These are phyloP conservation scores for Termitomyces sp. DNA, from an alignment of 768 basidiomycete species.

Conservation along the genomic window DNA sequence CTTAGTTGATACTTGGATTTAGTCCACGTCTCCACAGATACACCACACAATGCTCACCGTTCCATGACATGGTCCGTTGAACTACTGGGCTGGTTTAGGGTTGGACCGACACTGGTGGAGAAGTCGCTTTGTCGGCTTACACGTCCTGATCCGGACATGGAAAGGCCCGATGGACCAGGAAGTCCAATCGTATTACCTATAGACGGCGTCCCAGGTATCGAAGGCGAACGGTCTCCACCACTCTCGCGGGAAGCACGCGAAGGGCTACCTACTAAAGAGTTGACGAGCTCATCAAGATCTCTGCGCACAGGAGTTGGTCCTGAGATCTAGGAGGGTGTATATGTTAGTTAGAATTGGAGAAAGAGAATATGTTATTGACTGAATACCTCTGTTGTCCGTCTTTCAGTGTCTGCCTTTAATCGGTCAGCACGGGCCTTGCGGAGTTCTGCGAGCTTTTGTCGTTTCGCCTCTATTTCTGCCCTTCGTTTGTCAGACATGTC, in stretches of 20 bases:
- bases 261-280: conserved; percentile 49
- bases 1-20: conserved; percentile 28
- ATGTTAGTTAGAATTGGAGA: background rate
- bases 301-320: conserved; percentile 37
- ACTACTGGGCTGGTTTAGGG: conserved; percentile 43
- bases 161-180: conserved; percentile 29
- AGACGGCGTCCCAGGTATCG: conserved; percentile 69
- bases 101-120: conserved; percentile 42
- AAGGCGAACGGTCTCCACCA: conserved; percentile 65
- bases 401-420: conserved; percentile 50
- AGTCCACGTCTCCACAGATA: background rate
- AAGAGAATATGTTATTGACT: background rate
- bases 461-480: conserved; percentile 89
- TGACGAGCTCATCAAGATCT: conserved; percentile 73
- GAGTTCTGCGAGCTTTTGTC: conserved; percentile 82
- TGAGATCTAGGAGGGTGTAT: conserved; percentile 25
- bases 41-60: conserved; percentile 42
- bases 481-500: conserved; percentile 62
- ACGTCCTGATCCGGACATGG: conserved; percentile 53
- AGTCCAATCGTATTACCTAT: conserved; percentile 34
- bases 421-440: conserved; percentile 73
- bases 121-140: conserved; percentile 70
- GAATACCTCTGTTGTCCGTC: conserved; percentile 35
- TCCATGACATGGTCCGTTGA: conserved; percentile 70
- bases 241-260: conserved; percentile 47